Evolutionary conservation across 257 asterid genomes (phyloP).

Genomic region (Perilla frutescens): DNA sequence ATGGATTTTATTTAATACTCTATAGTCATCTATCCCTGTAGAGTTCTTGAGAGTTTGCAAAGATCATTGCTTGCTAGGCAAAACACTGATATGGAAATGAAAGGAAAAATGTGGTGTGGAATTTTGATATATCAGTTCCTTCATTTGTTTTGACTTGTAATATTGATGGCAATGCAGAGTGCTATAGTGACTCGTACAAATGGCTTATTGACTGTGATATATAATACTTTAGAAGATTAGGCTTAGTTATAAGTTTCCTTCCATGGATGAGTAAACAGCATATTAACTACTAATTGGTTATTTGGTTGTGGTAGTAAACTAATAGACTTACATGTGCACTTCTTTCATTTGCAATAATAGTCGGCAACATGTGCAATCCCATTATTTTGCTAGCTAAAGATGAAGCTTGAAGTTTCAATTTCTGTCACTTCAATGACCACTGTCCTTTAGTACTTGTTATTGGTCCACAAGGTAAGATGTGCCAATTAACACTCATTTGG

Average conservation of each 20-base stretch:
- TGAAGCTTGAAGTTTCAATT: too few relatives aligned
- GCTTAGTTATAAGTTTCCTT: neutral
- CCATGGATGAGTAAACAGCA: constrained; percentile 13
- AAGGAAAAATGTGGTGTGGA: neutral
- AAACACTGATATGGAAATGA: neutral
- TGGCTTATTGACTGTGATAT: constrained; percentile 9
- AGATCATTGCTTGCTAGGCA: constrained; percentile 6
- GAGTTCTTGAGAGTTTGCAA: constrained; percentile 24
- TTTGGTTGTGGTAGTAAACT: constrained; percentile 1
- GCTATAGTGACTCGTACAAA: constrained; percentile 4
- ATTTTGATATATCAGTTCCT: neutral
- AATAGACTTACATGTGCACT: constrained; percentile 1
- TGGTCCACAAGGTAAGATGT: constrained; percentile 21
- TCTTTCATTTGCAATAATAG: constrained; percentile 13
- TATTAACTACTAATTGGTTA: neutral
- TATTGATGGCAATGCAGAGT: neutral
- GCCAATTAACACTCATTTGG: neutral
- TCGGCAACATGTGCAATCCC: constrained; percentile 31
- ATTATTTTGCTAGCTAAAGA: neutral
- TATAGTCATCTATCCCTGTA: neutral
- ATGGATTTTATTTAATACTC: neutral
- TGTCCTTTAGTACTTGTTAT: constrained; percentile 25
- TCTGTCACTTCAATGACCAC: neutral
- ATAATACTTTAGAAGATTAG: neutral
- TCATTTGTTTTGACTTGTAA: neutral